Base-by-base conservation (phyloP, 768 basidiomycete genomes). In the Hypholoma sublateritium region DNA sequence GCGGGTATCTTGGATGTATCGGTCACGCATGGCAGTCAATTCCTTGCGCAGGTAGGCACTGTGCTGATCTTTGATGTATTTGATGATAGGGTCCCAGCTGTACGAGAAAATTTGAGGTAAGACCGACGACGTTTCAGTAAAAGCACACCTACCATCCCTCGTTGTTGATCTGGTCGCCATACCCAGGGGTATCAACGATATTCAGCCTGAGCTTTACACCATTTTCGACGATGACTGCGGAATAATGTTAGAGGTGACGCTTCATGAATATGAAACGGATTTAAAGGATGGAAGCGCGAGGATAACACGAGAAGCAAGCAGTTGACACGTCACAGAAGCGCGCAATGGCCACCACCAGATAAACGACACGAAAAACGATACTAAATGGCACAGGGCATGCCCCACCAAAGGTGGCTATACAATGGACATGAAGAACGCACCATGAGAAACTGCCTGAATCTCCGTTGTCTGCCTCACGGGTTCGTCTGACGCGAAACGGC, bases 31-130 rank as follows among this genome's bases (percentile, higher is more conserved):
- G 2, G 97, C 96, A 2, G 97, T 98, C 62, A 98, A 81, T 79
- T 99, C 96, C 77, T 99, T 98, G 74, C 97, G 92, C 53, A 99
- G 85, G 76, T 97, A 99, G 36, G 95, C 93, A 70, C 93, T 95
- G 80, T 98, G 96, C 71, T 98, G 96, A 81, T 98, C 96, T 79
- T 95, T 94, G 80, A 98, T 98, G 74, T 99, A 97, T 74, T 97
- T 98, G 71, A 98, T 83, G 67, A 99, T 98, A 42, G 96, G 92
- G 68, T 99, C 96, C 96, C 96, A 99, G 81, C 93, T 95, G 59
- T n/a, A 41, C 0, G 13, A 16, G 13, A 14, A 55, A 19, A 35
- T 9, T 16, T 19, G 32, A 14, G 22, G 45, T 32, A 53, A 19
- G 12, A 45, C 64, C 14, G 60, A 57, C 45, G 51, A 4, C 56